Conservation (phyloP, 2,329 filamentous ascomycete species). For the Botrytis tulipae region DNA sequence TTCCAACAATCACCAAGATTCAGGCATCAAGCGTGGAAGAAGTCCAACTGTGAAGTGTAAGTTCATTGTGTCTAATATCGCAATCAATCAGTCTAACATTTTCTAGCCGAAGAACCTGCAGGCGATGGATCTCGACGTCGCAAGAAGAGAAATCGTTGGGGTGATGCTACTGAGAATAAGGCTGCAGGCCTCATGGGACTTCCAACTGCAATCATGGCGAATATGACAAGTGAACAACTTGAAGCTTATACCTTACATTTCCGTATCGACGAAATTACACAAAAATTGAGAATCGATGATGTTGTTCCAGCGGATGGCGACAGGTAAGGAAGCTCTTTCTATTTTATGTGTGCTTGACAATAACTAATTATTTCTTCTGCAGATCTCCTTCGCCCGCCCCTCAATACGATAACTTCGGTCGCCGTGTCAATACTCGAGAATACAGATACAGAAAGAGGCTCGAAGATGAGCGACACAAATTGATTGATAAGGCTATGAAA, state of each 20-base stretch:
- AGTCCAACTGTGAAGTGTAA: constrained; percentile 75
- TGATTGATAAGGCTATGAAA: constrained; percentile 99
- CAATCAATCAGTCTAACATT: constrained; percentile 23
- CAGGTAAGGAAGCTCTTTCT: constrained; percentile 60
- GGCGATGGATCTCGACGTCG: constrained; percentile 78
- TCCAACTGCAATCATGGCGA: constrained; percentile 91
- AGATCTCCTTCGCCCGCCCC: constrained; percentile 95
- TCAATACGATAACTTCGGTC: constrained; percentile 98
- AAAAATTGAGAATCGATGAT: constrained; percentile 98
- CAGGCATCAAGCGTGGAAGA: constrained; percentile 75
- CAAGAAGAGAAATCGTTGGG: constrained; percentile 99
- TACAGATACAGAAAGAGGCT: constrained; percentile 97
- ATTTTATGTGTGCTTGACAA: constrained; percentile 1
- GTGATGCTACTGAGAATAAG: constrained; percentile 96
- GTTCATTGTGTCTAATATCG: constrained; percentile 36
- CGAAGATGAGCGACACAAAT: constrained; percentile 97
- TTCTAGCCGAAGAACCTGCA: constrained; percentile 35
- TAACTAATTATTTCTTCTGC: constrained; percentile 26
- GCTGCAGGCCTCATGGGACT: constrained; percentile 96
- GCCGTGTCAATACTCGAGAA: constrained; percentile 98
- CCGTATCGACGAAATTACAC: constrained; percentile 97
- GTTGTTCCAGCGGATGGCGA: constrained; percentile 96
- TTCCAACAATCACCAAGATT: constrained; percentile 33
- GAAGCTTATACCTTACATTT: constrained; percentile 96
- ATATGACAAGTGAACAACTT: constrained; percentile 98